These are phyloP conservation scores for Nannochloris sp. DNA, from an alignment of 139 green algal genomes.

Conservation along the genomic window DNA sequence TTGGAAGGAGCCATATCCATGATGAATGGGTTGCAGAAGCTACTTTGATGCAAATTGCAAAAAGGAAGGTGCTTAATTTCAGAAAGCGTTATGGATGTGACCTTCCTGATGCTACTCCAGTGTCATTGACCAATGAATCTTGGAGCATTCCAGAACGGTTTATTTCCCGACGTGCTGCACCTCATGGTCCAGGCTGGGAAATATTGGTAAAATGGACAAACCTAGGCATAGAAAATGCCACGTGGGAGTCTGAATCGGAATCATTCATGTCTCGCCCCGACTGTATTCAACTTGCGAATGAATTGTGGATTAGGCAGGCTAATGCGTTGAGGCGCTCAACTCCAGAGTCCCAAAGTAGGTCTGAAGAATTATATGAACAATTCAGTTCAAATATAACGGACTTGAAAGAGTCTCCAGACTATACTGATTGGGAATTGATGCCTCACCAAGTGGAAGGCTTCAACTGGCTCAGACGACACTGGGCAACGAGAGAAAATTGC, in stretches of 20 bases:
- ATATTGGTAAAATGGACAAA: slow-evolving; percentile 75
- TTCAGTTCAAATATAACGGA: slow-evolving; percentile 7
- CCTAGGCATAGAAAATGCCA: slow-evolving; percentile 68
- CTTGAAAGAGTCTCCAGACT: background rate
- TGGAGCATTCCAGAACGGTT: slow-evolving; percentile 56
- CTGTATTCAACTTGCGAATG: slow-evolving; percentile 39
- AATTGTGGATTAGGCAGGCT: slow-evolving; percentile 61
- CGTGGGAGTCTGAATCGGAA: slow-evolving; percentile 63
- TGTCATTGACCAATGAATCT: slow-evolving; percentile 26
- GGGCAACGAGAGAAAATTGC: slow-evolving; percentile 30
- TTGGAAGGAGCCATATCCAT: slow-evolving; percentile 60
- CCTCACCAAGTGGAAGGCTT: slow-evolving; percentile 63
- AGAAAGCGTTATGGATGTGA: slow-evolving; percentile 47
- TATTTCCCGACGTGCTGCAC: slow-evolving; percentile 52
- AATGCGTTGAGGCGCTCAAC: slow-evolving; percentile 26
- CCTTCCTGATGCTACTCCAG: slow-evolving; percentile 10
- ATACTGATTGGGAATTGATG: slow-evolving; percentile 32
- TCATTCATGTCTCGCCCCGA: slow-evolving; percentile 37
- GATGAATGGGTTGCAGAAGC: slow-evolving; percentile 71
- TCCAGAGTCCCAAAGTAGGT: slow-evolving; percentile 22
- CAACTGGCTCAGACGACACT: slow-evolving; percentile 57
- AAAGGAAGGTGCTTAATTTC: slow-evolving; percentile 76
- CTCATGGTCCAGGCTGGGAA: slow-evolving; percentile 71
- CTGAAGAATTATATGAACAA: background rate
- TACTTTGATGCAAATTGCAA: slow-evolving; percentile 51